Percentiles rank a stretch among this genome's conserved stretches.
These are phyloP conservation scores for Orbilia brochopaga DNA, from an alignment of 2,329 filamentous ascomycete genomes.

Conservation along the genomic window DNA sequence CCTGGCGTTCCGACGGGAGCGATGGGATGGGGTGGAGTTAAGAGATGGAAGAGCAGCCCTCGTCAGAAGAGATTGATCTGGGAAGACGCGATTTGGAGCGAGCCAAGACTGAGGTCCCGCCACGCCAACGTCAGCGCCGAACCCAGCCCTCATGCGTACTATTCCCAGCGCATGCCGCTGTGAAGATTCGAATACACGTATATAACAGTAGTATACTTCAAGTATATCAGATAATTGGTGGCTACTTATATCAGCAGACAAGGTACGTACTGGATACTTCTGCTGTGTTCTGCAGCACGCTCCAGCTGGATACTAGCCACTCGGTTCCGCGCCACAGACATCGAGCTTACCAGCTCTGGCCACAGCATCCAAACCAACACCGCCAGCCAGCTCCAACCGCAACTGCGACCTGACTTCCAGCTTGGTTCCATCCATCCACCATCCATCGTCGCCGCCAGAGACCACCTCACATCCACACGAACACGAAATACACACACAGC, in stretches of 20 bases:
- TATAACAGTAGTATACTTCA: no score
- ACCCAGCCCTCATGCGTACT: neutral
- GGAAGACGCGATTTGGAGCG: constrained; percentile 39
- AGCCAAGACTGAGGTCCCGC: constrained; percentile 18
- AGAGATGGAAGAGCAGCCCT: neutral
- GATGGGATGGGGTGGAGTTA: neutral
- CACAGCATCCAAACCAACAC: constrained; percentile 3
- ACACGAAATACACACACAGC: constrained; percentile 51
- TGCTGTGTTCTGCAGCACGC: no score
- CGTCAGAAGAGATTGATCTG: constrained; percentile 25
- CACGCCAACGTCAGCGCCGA: neutral
- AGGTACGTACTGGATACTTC: no score
- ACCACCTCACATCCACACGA: constrained; percentile 2
- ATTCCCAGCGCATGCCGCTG: neutral
- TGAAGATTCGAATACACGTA: no score
- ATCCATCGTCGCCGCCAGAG: neutral
- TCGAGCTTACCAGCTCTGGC: neutral
- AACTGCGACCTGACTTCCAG: no score
- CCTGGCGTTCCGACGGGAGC: constrained; percentile 3
- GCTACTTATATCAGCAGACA: no score
- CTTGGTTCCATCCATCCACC: constrained; percentile 3
- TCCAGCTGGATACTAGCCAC: neutral
- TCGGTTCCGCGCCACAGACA: constrained; percentile 9
- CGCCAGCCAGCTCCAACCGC: no score
- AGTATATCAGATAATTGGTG: no score